Evolutionary conservation across 2,329 filamentous ascomycete species (phyloP).

Genomic region (Xylaria sp.): DNA sequence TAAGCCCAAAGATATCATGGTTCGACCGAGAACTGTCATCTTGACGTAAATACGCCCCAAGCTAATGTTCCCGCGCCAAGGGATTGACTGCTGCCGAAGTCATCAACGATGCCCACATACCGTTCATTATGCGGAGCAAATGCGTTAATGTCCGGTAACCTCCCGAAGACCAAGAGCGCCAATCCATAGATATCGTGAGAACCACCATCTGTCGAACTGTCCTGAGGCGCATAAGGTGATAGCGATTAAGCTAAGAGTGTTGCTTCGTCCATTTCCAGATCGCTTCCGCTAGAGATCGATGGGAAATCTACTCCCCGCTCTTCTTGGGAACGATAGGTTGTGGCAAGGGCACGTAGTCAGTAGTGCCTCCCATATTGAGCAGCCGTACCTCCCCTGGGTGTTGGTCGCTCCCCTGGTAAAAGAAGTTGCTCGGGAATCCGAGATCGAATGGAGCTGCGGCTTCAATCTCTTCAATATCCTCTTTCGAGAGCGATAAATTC

Average conservation of each 20-base stretch:
- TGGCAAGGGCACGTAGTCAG: conserved; percentile 60
- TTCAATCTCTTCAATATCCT: conserved; percentile 67
- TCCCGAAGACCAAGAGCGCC: neutral
- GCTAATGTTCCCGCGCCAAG: neutral
- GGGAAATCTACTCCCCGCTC: conserved; percentile 55
- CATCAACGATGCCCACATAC: too few relatives aligned
- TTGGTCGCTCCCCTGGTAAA: conserved; percentile 56
- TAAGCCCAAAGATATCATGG: neutral
- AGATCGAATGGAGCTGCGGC: conserved; percentile 62
- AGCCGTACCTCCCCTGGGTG: conserved; percentile 58
- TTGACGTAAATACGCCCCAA: neutral
- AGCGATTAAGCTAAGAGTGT: neutral
- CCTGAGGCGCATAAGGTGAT: neutral
- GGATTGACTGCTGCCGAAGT: neutral
- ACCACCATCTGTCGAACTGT: neutral
- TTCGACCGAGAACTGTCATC: neutral
- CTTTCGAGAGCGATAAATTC: conserved; percentile 58
- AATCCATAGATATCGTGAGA: neutral
- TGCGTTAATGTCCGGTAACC: neutral
- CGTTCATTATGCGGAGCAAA: neutral
- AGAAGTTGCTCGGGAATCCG: conserved; percentile 68
- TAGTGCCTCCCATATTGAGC: conserved; percentile 59
- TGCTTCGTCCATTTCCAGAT: conserved; percentile 28
- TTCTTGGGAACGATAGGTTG: conserved; percentile 57
- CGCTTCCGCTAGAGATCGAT: conserved; percentile 28